Base-by-base conservation (phyloP, 306 rosid genomes). In the Luffa aegyptiaca region DNA sequence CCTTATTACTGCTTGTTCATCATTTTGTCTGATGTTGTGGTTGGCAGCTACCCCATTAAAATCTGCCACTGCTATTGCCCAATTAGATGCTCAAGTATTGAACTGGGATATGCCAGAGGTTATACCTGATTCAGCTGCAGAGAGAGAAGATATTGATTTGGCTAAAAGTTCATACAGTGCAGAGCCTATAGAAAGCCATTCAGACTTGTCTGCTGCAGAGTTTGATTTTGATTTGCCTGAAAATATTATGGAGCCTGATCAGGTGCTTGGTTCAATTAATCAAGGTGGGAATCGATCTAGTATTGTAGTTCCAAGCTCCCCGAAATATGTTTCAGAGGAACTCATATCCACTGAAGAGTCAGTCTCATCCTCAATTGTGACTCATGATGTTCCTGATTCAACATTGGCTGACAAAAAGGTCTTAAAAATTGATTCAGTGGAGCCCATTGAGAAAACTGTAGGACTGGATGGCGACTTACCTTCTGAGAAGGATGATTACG, bases 31-130 rank as follows among this genome's bases (percentile, higher is more conserved):
- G 81, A 92, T 90, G 98, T 88, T 94, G 41, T 90, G 97, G 98
- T 85, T 94, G 78, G 91, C 90, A 12, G 88, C 96, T 51, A 94
- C 97, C n/a, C 97, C 98, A 1, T 82, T 94, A 81, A 92, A 87
- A 83, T 94, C 97, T 80, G 90, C 97, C 11, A 90, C 97, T 83
- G 89, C 93, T 10, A 85, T 82, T 83, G 84, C 79, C 66, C 87
- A 81, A 81, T 80, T 85, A 75, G 89, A 86, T 82, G 84, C 86
- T 79, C 89, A 82, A 86, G 84, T 48, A 21, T 90, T 85, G 89
- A 82, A 83, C 83, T 86, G 86, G 92, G 90, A 84, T 78, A 4
- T 52, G 68, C 86, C 84, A 9, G 81, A 88, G 76, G 76, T 85
- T 78, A 31, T 80, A 46, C 78, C 85, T 31, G 88, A 80, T 80